phyloP scores from a whole-genome alignment of 352 stramenopile species.

The Pythium utonaiense region DNA sequence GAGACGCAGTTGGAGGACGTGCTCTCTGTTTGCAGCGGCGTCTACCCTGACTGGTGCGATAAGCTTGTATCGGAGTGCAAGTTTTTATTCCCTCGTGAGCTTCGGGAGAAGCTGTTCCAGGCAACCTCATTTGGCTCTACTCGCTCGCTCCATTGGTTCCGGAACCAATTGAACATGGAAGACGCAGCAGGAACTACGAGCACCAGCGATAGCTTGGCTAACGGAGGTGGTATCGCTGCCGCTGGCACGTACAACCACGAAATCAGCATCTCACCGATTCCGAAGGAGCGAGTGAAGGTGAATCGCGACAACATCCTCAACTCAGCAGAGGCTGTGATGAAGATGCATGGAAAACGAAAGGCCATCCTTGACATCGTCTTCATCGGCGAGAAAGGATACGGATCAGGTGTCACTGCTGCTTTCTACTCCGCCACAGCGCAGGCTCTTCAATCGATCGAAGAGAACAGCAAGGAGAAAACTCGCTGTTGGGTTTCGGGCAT shows the following conservation, averaged over 20 bases:
- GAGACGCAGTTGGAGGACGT: constrained; percentile 78
- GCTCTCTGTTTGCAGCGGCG: constrained; percentile 76
- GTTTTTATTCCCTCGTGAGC: constrained; percentile 76
- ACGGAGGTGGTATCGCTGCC: constrained; percentile 22
- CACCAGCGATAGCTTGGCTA: constrained; percentile 15
- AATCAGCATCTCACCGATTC: constrained; percentile 78
- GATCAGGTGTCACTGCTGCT: constrained; percentile 76
- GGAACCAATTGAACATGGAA: constrained; percentile 60
- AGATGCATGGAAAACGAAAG: constrained; percentile 82
- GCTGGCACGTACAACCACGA: constrained; percentile 68
- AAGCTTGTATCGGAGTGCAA: constrained; percentile 67
- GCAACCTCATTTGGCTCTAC: constrained; percentile 79
- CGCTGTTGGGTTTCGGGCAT: constrained; percentile 64
- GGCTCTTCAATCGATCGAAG: constrained; percentile 50
- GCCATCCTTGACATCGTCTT: constrained; percentile 84
- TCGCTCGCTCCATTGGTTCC: constrained; percentile 79
- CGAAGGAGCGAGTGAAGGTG: constrained; percentile 85
- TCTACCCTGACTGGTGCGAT: constrained; percentile 81
- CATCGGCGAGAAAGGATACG: constrained; percentile 82
- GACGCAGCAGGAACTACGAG: constrained; percentile 20
- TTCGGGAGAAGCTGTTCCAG: constrained; percentile 70
- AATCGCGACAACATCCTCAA: constrained; percentile 68
- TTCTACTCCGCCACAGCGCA: constrained; percentile 82
- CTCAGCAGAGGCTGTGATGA: constrained; percentile 78
- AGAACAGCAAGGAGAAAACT: constrained; percentile 36